Conservation (phyloP, 352 stramenopile genomes). For the Phytophthora brassicae region DNA sequence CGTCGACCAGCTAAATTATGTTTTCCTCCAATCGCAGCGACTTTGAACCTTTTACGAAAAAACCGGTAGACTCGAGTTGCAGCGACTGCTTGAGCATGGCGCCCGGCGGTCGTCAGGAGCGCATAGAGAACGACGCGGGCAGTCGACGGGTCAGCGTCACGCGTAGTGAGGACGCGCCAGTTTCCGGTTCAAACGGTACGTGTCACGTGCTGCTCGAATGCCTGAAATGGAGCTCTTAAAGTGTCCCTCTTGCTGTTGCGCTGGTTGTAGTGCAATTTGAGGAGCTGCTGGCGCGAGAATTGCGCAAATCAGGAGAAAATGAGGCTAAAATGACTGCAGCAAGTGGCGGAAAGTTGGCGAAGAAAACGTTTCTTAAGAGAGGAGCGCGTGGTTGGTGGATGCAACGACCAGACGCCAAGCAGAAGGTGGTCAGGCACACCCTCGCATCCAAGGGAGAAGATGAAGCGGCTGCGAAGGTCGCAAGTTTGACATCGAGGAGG, state of each 20-base stretch:
- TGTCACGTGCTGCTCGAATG: not conserved
- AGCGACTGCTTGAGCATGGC: constrained; percentile 7
- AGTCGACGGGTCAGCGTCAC: constrained; percentile 17
- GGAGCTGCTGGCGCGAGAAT: constrained; percentile 61
- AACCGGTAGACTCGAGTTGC: constrained; percentile 1
- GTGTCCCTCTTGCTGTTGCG: not conserved
- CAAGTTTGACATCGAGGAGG: not conserved
- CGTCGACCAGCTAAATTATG: constrained; percentile 4
- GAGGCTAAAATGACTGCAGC: not conserved
- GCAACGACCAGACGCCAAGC: constrained; percentile 49
- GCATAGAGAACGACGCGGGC: constrained; percentile 31
- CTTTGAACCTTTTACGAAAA: not conserved
- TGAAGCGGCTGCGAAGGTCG: constrained; percentile 3
- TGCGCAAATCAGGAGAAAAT: constrained; percentile 42
- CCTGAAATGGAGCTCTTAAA: not conserved
- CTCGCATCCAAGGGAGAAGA: constrained; percentile 55
- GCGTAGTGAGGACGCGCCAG: constrained; percentile 23
- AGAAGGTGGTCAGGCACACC: constrained; percentile 61
- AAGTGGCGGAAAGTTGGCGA: constrained; percentile 9
- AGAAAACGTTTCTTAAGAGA: constrained; percentile 75
- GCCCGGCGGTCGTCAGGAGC: constrained; percentile 8
- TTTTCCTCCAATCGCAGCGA: constrained; percentile 22
- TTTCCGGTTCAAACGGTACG: constrained; percentile 26
- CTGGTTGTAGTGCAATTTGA: constrained; percentile 58
- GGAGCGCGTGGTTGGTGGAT: constrained; percentile 87